Evolutionary conservation across 805 yeast species (phyloP), one percentile per base, ranked within the genome.

Genomic region (Pichia exigua): DNA sequence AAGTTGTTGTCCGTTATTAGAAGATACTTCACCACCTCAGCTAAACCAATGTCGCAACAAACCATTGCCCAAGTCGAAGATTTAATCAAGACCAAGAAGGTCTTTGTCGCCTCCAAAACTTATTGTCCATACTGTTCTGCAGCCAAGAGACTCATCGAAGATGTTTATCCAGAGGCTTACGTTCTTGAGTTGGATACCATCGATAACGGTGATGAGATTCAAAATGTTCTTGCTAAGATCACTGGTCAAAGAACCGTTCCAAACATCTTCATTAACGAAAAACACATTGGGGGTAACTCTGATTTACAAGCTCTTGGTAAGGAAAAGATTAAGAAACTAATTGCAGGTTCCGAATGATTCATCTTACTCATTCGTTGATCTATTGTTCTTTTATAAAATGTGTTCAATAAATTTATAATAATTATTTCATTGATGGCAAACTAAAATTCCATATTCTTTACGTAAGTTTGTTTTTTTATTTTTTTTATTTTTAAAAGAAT

Each of bases 201-300:
- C 21, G 76, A 70, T n/a, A 91, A 89, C 54, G 97, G 97, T 52
- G 70, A 73, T 46, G 91, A 83, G 32, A 79, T 90, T 59, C 97
- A 91, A 73, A 83, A 73, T 47, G 95, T 95, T 58, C 75, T 92
- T 54, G 68, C 66, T 49, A 81, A 85, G 65, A 69, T 89, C 54
- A 87, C 95, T 41, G 94, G 95, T 54, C 98, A 92, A 76, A 78
- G 82, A 59, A 89, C 97, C 41, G 98, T 92, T 56, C 99, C 99
- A 56, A 90, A 86, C 67, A 78, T 92, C 60, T 92, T 85, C 73
- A 89, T 92, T 67, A 82, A 76, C 46, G 97, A 96, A 55, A 78
- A 91, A 71, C 97, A 90, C 74, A 81, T 92, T 63, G 99, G 99
- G 54, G 99, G 99, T 56, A 88, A 90, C 78, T 83, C 91, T 41